Evolutionary conservation across 2,329 filamentous ascomycete genomes (phyloP).

Genomic region (Cladosporium sp.): DNA sequence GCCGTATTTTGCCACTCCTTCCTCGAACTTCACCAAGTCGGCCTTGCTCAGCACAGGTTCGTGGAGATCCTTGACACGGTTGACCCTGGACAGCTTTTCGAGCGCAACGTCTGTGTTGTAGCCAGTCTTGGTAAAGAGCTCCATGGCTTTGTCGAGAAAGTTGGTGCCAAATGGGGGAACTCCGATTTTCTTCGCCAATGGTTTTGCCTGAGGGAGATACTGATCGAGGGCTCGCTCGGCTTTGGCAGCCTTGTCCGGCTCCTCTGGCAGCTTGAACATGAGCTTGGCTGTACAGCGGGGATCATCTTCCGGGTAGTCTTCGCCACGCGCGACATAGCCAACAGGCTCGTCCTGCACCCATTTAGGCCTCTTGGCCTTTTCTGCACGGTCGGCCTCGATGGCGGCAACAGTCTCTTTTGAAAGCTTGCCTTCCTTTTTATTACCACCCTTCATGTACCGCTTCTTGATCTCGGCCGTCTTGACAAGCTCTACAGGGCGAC

Average conservation of each 20-base stretch:
- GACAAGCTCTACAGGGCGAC: conserved; percentile 79
- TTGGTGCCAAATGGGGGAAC: conserved; percentile 75
- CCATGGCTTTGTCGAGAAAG: conserved; percentile 74
- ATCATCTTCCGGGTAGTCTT: conserved; percentile 68
- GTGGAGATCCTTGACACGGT: conserved; percentile 66
- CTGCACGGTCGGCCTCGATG: conserved; percentile 73
- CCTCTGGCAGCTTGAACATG: conserved; percentile 62
- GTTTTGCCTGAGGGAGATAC: conserved; percentile 67
- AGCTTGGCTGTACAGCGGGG: conserved; percentile 67
- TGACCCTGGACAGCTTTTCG: conserved; percentile 59
- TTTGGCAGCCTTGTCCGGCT: conserved; percentile 25
- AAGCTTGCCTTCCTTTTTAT: conserved; percentile 70
- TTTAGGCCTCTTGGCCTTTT: conserved; percentile 75
- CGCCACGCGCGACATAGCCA: conserved; percentile 78
- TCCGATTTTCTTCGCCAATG: conserved; percentile 59
- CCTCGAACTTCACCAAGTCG: conserved; percentile 86
- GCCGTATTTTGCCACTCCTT: conserved; percentile 81
- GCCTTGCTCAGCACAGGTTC: conserved; percentile 73
- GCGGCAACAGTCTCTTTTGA: conserved; percentile 74
- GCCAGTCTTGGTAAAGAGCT: conserved; percentile 63
- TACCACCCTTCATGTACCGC: conserved; percentile 56
- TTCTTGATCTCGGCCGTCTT: conserved; percentile 83
- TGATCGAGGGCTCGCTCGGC: conserved; percentile 49
- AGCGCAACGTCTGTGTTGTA: conserved; percentile 69
- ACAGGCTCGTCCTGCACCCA: conserved; percentile 89